Evolutionary conservation across 768 basidiomycete genomes (phyloP).

Genomic region (Galerina marginata): DNA sequence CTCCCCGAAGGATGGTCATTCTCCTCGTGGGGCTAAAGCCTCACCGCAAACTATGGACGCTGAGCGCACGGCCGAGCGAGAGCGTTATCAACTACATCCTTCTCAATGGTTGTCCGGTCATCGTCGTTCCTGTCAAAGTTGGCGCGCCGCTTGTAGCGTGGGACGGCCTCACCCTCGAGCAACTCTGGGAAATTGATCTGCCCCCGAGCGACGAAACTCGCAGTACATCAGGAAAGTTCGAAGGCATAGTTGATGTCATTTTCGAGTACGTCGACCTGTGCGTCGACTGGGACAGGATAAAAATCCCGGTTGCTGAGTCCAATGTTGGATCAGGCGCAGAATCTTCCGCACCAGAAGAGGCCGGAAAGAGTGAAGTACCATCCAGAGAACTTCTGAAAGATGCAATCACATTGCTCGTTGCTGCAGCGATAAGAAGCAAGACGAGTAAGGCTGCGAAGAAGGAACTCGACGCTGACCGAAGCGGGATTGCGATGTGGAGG

Average conservation of each 20-base stretch:
- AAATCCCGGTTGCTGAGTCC: slow-evolving; percentile 29
- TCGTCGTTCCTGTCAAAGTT: slow-evolving; percentile 62
- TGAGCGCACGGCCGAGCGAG: slow-evolving; percentile 62
- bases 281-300: slow-evolving; percentile 64
- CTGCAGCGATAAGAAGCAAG: slow-evolving; percentile 58
- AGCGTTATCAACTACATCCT: slow-evolving; percentile 68
- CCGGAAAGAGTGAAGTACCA: slow-evolving; percentile 12
- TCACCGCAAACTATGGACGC: slow-evolving; percentile 63
- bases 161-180: slow-evolving; percentile 63
- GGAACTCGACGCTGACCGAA: slow-evolving; percentile 59
- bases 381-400: slow-evolving; percentile 48
- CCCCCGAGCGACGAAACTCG: slow-evolving; percentile 39
- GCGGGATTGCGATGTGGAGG: slow-evolving; percentile 72
- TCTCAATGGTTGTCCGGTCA: slow-evolving; percentile 63
- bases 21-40: slow-evolving; percentile 64
- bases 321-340: not conserved
- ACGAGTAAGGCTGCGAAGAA: slow-evolving; percentile 59
- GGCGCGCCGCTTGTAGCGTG: slow-evolving; percentile 70
- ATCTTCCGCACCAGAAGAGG: not conserved
- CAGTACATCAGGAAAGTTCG: slow-evolving; percentile 44
- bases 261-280: slow-evolving; percentile 67
- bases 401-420: slow-evolving; percentile 56
- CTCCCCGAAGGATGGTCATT: slow-evolving; percentile 61
- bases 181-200: slow-evolving; percentile 57
- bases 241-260: slow-evolving; percentile 59